Evolutionary conservation across 176 grass and related monocot species (phyloP), one percentile per base, ranked within the genome.

Genomic region (Cocos nucifera): DNA sequence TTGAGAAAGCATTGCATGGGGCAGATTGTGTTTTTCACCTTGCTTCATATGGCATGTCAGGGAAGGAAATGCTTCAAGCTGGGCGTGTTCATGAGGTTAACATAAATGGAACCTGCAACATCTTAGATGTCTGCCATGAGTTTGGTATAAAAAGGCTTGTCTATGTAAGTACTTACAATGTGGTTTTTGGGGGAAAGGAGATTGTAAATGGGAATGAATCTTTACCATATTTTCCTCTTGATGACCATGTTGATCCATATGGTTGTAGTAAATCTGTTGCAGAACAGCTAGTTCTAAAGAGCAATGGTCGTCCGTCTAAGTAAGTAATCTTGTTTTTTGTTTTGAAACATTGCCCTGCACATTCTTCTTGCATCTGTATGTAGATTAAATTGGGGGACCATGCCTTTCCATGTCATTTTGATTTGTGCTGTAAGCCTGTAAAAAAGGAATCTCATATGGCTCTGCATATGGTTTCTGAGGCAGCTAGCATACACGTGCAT

Each of bases 1-100:
- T 87, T 0, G 53, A 57, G 66, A 90, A 63, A 49, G 80, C 76
- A 18, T 77, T 96, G 51, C 63, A 20, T 0, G 56, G 75, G 0
- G 75, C 76, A 6, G 83, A 96, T 58, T 84, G 86, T 29, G 86
- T 90, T 57, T 96, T 90, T 54, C 91, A 96, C 62, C 83, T 96
- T 1, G 86, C 91, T 74, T 96, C 91, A 5, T 96, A 79, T 69
- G 91, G 91, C 53, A 90, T 96, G 92, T 96, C 91, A 15, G 91
- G 91, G 50, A 90, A 96, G 69, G 83, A 90, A 62, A 96, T 96
- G 91, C 66, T 90, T 22, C 86, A 82, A 56, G 57, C 77, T 7
- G 80, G 83, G 17, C 76, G 80, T 27, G 56, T 74, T 1, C 80
- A 90, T 49, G 67, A 82, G 68, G 20, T 90, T 66, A 96, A 96